Conservation (phyloP, 1,284 basidiomycete genomes). For the Austroboletus niveus region DNA sequence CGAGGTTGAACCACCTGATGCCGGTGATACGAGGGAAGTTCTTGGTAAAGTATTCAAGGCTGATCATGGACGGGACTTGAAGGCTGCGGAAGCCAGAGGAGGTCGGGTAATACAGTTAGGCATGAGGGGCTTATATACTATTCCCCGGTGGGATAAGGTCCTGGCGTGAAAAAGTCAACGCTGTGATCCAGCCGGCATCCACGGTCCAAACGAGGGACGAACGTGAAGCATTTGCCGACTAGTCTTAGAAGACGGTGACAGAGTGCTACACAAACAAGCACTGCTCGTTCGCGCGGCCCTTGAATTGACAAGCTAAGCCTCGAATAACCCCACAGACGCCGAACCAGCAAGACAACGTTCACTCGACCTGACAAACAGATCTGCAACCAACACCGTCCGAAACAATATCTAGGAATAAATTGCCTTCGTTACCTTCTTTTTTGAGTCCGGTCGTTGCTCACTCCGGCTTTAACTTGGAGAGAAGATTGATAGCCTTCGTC, state of each 20-base stretch:
- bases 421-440: conserved; percentile 16
- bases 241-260: conserved; percentile 7
- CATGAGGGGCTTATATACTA: conserved; percentile 29
- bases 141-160: conserved; percentile 18
- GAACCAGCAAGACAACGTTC: conserved; percentile 1
- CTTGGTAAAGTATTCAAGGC: conserved; percentile 18
- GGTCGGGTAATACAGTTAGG: conserved; percentile 14
- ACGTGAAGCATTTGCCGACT: conserved; percentile 9
- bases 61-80: too few relatives aligned
- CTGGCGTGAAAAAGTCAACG: conserved; percentile 16
- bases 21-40: conserved; percentile 49
- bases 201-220: conserved; percentile 21
- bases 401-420: conserved; percentile 12
- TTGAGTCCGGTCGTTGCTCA: conserved; percentile 9
- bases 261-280: conserved; percentile 10
- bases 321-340: conserved; percentile 1
- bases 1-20: conserved; percentile 66
- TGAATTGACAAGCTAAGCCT: conserved; percentile 9
- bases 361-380: conserved; percentile 9
- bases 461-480: conserved; percentile 13
- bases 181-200: conserved; percentile 18
- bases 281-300: background rate
- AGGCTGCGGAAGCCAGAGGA: background rate
- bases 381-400: conserved; percentile 20
- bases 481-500: conserved; percentile 28